Base-by-base conservation (phyloP, 73 alveolate species). In the Uronychia setigera region DNA sequence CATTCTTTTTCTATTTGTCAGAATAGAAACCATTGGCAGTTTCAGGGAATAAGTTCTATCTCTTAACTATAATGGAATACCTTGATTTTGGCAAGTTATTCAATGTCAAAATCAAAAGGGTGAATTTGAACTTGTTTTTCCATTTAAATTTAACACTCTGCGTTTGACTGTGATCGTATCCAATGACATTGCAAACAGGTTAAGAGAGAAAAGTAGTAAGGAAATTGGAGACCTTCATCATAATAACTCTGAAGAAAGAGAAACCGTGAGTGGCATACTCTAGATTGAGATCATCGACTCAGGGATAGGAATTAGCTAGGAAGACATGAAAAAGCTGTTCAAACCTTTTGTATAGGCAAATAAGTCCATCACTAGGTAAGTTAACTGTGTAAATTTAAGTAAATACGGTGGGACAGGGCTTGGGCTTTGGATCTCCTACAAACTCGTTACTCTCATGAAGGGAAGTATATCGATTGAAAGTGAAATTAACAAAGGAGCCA, bases 361-460 rank as follows among this genome's bases (percentile, higher is more conserved):
- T 19, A 46, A 46, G 19, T 5, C 5, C 67, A 19, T 46, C 5
- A 46, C n/a, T 19, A 46, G 19, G 67, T 46, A 46, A 60, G 79
- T 28, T 30, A n/a, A 11, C 67, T 46, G 19, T 46, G n/a, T 46
- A 46, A n/a, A 46, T 46, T 5, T 11, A 19, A 46, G 67, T 11
- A 46, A 46, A 46, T 46, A 11, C 67, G 67, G 67, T 11, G 84
- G 84, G 67, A 78, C 84, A 26, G 84, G 84, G 76, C 84, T 78
- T 1, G 84, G 84, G 31, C 67, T 78, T 19, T 28, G 59, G 25
- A 78, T 78, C 5, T 78, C 76, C 59, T 26, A 78, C 58, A 78
- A 78, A 30, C 74, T 78, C 1, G 33, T 78, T 33, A 31, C 84
- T 0, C 29, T n/a, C 30, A 78, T 78, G 84, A 32, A 33, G 26